Evolutionary conservation across 2,329 filamentous ascomycete species (phyloP), one percentile per base, ranked within the genome.

Genomic region (Alternaria hordeiaustralica): DNA sequence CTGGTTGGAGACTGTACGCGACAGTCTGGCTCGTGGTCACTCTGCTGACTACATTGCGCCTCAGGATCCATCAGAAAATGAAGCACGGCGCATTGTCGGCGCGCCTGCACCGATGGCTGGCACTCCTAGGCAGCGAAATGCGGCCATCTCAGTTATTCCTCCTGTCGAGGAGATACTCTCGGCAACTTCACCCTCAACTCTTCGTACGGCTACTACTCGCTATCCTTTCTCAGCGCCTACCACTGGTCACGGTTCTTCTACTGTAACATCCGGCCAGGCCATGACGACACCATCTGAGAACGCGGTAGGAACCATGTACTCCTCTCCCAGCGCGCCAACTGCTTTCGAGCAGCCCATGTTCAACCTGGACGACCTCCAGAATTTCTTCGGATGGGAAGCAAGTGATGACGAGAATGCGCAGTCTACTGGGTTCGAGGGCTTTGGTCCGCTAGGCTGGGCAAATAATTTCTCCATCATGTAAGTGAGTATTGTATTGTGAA

Each of bases 301-400:
- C 13, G 49, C 66, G 12, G 55, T 65, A 8, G 57, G 30, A 5
- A 56, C 58, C 2, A 63, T 72, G 21, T 69, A 71, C 21, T 65
- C 68, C 2, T 50, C 60, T 0, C 63, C 61, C 2, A 60, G 63
- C 18, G 60, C 68, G 11, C 62, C 68, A 8, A 36, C 50, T 7
- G 60, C 58, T 5, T 57, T 69, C 1, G 74, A 76, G 7, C 74
- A 73, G 23, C 74, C 73, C 12, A 73, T 76, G 47, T 75, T 77
- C 41, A 73, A 77, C 25, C 64, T 77, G 4, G 73, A 77, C 23
- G 73, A 76, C 51, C 45, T 77, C 3, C 75, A 77, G 25, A 76
- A 77, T 20, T 77, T 77, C 58, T 77, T 77, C 55, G 72, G 75
- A 21, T 76, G 74, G 74, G 71, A 74, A 20, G 70, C 70, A 21